Evolutionary conservation across 106 monocot genomes (phyloP).

Genomic region (Cymbidium sinense): DNA sequence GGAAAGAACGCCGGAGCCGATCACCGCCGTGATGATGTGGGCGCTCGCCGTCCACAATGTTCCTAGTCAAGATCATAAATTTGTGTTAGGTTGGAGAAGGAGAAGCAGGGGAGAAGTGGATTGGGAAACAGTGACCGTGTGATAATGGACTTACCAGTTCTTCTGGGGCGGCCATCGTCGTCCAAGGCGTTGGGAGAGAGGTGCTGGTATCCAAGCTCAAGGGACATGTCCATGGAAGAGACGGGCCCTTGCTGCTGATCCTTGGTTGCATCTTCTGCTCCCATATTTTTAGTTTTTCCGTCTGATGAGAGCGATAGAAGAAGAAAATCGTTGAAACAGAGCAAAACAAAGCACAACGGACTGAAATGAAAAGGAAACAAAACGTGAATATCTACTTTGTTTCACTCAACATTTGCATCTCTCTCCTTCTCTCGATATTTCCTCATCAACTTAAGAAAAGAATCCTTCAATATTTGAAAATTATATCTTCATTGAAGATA

Average conservation of each 20-base stretch:
- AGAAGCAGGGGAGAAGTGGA: neutral
- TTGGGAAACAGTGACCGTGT: neutral
- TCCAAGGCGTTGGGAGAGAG: slow-evolving; percentile 14
- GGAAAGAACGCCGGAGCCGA: slow-evolving; percentile 58
- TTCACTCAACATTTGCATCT: neutral
- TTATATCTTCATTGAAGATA: too few species aligned
- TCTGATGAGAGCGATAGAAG: neutral
- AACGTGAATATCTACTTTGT: too few species aligned
- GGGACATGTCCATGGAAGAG: slow-evolving; percentile 5
- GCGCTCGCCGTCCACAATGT: slow-evolving; percentile 61
- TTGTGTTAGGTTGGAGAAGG: neutral
- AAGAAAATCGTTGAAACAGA: too few species aligned
- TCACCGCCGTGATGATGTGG: slow-evolving; percentile 68
- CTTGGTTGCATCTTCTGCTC: neutral
- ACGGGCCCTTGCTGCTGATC: neutral
- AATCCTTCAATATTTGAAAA: too few species aligned
- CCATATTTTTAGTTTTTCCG: neutral
- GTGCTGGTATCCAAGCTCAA: slow-evolving; percentile 9
- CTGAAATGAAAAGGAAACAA: too few species aligned
- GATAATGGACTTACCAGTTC: slow-evolving; percentile 18
- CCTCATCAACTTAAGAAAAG: too few species aligned
- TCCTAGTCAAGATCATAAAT: neutral
- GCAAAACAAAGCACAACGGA: too few species aligned
- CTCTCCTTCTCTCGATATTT: neutral
- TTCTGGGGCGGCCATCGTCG: slow-evolving; percentile 44